phyloP scores from a whole-genome alignment of 768 basidiomycete species.

The Dendrothele bispora region DNA sequence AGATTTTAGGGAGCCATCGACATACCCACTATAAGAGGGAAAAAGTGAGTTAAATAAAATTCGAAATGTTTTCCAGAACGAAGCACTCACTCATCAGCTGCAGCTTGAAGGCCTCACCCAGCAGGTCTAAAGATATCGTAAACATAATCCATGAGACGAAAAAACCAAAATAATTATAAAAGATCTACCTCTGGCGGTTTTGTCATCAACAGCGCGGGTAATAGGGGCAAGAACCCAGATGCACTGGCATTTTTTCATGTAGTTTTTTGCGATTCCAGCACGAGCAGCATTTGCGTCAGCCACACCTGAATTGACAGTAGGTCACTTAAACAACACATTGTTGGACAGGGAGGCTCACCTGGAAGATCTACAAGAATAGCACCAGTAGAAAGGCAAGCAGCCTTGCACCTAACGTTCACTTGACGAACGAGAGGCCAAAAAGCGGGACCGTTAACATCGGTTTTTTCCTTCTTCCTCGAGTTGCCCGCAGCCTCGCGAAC shows the following conservation, averaged over 20 bases:
- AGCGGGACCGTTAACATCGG: constrained; percentile 37
- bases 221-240: constrained; percentile 72
- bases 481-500: constrained; percentile 22
- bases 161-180: not conserved
- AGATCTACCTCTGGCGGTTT: constrained; percentile 53
- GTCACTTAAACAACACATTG: not conserved
- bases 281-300: constrained; percentile 67
- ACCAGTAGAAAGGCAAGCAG: constrained; percentile 55
- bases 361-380: constrained; percentile 65
- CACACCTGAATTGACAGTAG: constrained; percentile 39
- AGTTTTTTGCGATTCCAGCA: constrained; percentile 61
- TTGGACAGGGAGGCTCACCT: constrained; percentile 30
- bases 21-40: constrained; percentile 38
- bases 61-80: not conserved
- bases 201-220: constrained; percentile 61
- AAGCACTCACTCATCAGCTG: constrained; percentile 57
- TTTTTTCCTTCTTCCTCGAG: constrained; percentile 20
- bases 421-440: constrained; percentile 65
- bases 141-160: not conserved
- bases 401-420: constrained; percentile 57
- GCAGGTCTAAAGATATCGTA: constrained; percentile 38
- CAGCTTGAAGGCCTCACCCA: constrained; percentile 63
- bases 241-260: constrained; percentile 58
- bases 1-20: not conserved
- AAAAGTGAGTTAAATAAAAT: constrained; percentile 5